Conservation (phyloP, 129 eudicot genomes). For the Artemisia annua region DNA sequence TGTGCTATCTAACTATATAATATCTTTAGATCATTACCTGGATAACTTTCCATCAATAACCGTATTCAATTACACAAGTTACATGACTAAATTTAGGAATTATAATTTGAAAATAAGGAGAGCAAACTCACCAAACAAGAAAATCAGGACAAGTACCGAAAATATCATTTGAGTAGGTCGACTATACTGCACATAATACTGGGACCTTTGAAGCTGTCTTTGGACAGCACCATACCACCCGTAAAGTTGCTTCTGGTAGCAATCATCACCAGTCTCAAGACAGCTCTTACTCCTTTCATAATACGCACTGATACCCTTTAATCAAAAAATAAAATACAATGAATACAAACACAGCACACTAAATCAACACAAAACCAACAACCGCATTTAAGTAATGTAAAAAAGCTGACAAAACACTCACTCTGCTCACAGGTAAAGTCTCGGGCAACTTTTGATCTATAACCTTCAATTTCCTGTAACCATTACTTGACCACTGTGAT, state of each 20-base stretch:
- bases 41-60: background rate
- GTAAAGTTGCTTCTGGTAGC: constrained; percentile 70
- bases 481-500: constrained; percentile 59
- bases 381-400: background rate
- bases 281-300: constrained; percentile 80
- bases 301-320: constrained; percentile 52
- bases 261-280: constrained; percentile 64
- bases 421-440: constrained; percentile 49
- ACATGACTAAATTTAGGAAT: too few species aligned
- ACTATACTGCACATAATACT: constrained; percentile 74
- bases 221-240: constrained; percentile 86
- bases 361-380: background rate
- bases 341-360: constrained; percentile 12
- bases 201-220: constrained; percentile 87
- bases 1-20: background rate
- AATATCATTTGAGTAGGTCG: constrained; percentile 65
- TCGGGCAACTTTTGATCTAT: constrained; percentile 50
- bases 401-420: constrained; percentile 27
- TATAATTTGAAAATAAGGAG: background rate
- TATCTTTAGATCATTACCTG: background rate
- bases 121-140: constrained; percentile 69
- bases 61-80: too few species aligned
- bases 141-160: constrained; percentile 51
- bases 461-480: constrained; percentile 68
- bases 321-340: constrained; percentile 4